phyloP scores from a whole-genome alignment of 129 eudicot species.

The Lonicera japonica region DNA sequence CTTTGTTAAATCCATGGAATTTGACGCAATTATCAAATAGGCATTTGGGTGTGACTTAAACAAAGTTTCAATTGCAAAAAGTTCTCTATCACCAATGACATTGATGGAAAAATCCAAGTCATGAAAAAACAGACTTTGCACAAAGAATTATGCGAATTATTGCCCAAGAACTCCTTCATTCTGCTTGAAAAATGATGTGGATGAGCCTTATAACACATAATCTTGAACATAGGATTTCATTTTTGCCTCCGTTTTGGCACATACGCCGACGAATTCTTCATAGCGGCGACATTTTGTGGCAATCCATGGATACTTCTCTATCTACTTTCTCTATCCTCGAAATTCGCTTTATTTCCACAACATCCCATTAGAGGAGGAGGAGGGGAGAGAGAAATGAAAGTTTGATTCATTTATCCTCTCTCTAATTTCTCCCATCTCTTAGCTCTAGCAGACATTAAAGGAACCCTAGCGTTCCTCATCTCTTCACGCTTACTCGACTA shows the following conservation, averaged over 20 bases:
- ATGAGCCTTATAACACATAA: constrained; percentile 11
- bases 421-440: too few relatives aligned
- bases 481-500: too few relatives aligned
- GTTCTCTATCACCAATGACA: constrained; percentile 59
- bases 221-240: constrained; percentile 15
- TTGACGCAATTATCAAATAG: constrained; percentile 64
- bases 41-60: constrained; percentile 74
- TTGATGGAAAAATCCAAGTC: constrained; percentile 88
- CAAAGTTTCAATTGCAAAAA: constrained; percentile 45
- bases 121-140: constrained; percentile 76
- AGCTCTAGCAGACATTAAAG: too few relatives aligned
- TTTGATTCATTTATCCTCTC: too few relatives aligned
- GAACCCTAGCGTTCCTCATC: too few relatives aligned
- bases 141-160: constrained; percentile 18
- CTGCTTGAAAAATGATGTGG: constrained; percentile 30
- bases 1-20: constrained; percentile 55
- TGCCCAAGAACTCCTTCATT: constrained; percentile 35
- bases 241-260: constrained; percentile 4
- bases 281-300: constrained; percentile 7
- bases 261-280: constrained; percentile 14
- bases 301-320: too few relatives aligned
- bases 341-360: too few relatives aligned
- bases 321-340: too few relatives aligned
- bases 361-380: too few relatives aligned
- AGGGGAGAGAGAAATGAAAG: too few relatives aligned